Conservation (phyloP, 768 basidiomycete genomes). For the Omphalotus guepiniiformis region DNA sequence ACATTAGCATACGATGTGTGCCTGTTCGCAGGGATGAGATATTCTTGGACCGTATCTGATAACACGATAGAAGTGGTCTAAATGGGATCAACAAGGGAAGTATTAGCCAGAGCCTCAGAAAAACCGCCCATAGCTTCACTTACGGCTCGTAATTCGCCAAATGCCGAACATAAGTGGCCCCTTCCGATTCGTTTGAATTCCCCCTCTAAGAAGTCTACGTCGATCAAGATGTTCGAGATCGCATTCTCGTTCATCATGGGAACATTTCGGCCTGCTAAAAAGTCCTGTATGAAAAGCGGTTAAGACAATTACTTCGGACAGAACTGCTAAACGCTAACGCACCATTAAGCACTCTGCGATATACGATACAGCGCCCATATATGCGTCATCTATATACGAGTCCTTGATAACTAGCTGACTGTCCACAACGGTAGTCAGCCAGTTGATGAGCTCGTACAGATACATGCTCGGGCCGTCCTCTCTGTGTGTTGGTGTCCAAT, state of each 20-base stretch:
- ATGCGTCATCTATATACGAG: slow-evolving; percentile 83
- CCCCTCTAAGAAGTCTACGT: slow-evolving; percentile 86
- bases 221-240: slow-evolving; percentile 78
- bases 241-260: slow-evolving; percentile 85
- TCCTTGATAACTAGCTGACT: slow-evolving; percentile 74
- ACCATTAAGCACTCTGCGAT: slow-evolving; percentile 90
- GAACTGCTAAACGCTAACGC: slow-evolving; percentile 19
- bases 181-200: slow-evolving; percentile 76
- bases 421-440: slow-evolving; percentile 95
- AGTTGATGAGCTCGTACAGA: slow-evolving; percentile 91
- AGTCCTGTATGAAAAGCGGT: slow-evolving; percentile 46
- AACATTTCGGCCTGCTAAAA: slow-evolving; percentile 72
- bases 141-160: slow-evolving; percentile 77
- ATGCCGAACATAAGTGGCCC: slow-evolving; percentile 63
- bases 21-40: slow-evolving; percentile 65
- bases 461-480: slow-evolving; percentile 88
- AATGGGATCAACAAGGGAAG: slow-evolving; percentile 10
- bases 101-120: not conserved
- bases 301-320: not conserved
- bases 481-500: slow-evolving; percentile 76
- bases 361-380: slow-evolving; percentile 82
- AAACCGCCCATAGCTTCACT: slow-evolving; percentile 21
- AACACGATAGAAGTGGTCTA: slow-evolving; percentile 74
- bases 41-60: slow-evolving; percentile 72
- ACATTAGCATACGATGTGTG: slow-evolving; percentile 63